These are phyloP conservation scores for Solanum tarijense DNA, from an alignment of 257 asterid species.

Conservation along the genomic window DNA sequence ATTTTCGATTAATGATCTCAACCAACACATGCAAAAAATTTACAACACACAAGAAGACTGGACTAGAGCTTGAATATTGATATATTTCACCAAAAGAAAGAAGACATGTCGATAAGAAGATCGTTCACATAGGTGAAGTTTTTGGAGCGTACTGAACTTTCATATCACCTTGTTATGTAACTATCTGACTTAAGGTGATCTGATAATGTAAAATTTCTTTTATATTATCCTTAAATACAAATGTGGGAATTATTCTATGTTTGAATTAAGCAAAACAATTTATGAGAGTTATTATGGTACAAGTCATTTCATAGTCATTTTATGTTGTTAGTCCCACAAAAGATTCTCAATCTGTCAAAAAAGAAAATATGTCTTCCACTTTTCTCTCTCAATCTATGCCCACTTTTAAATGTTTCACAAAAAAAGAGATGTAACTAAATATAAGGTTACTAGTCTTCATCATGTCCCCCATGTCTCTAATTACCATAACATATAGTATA, in stretches of 20 bases:
- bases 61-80: background rate
- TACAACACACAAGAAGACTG: background rate
- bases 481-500: background rate
- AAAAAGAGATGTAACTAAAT: background rate
- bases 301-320: too few species aligned
- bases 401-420: conserved; percentile 8
- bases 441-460: background rate
- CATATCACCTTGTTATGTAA: background rate
- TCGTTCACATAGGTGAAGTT: background rate
- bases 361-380: background rate
- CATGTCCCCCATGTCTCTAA: background rate
- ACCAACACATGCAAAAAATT: background rate
- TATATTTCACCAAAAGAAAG: background rate
- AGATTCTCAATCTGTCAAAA: conserved; percentile 2
- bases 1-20: background rate
- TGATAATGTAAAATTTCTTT: background rate
- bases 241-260: background rate
- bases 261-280: background rate
- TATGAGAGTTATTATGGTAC: background rate
- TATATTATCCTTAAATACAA: background rate
- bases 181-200: background rate
- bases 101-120: background rate
- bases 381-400: conserved; percentile 2
- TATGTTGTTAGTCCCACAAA: background rate
- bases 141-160: background rate